Evolutionary conservation across 139 green algal species (phyloP).

Genomic region (Chlorella ohadii): DNA sequence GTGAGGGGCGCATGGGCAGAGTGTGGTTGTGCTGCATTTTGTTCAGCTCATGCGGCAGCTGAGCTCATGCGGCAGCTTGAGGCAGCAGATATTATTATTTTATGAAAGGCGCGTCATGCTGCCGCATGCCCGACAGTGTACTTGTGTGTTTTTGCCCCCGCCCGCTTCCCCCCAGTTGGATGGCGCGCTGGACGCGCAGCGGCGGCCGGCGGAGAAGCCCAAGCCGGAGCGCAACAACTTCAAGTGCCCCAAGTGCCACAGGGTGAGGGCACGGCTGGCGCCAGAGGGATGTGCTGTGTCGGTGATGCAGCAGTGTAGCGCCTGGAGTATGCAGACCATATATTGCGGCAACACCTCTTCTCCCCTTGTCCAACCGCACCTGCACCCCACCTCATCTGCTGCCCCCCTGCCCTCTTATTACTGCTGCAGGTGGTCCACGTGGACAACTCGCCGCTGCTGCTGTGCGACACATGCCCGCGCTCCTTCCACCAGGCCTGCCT

Average conservation of each 20-base stretch:
- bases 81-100: no score
- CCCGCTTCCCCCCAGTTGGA: background rate
- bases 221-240: conserved; percentile 59
- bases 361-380: no score
- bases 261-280: conserved; percentile 25
- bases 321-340: no score
- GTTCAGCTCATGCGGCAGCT: background rate
- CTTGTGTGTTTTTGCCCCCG: background rate
- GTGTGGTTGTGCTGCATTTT: background rate
- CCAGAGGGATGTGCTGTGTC: no score
- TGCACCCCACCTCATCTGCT: background rate
- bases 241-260: conserved; percentile 65
- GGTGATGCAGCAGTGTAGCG: no score
- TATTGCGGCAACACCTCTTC: no score
- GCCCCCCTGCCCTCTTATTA: background rate
- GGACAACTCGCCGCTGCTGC: conserved; percentile 48
- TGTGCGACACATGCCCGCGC: conserved; percentile 66
- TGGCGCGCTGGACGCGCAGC: conserved; percentile 24
- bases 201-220: conserved; percentile 9
- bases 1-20: background rate
- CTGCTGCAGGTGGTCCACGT: conserved; percentile 43
- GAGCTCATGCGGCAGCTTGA: background rate
- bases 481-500: conserved; percentile 64
- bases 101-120: background rate
- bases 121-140: background rate